Evolutionary conservation across 2,329 filamentous ascomycete genomes (phyloP).

Genomic region (Cladosporium sp.): DNA sequence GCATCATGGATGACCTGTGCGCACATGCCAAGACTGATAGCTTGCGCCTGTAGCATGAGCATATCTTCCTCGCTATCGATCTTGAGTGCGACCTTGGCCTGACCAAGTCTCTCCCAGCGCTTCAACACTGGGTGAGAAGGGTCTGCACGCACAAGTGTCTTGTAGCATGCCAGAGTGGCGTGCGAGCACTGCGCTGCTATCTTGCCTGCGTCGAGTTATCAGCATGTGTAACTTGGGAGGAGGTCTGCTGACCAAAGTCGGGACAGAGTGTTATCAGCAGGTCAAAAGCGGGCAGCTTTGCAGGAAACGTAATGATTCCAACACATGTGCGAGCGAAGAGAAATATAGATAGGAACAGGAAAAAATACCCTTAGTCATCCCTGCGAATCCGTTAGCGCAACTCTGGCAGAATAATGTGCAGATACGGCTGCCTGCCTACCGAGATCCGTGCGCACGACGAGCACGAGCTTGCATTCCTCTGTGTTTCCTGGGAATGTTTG

Average conservation of each 20-base stretch:
- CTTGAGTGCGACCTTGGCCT: constrained; percentile 92
- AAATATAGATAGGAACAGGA: constrained; percentile 13
- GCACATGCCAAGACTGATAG: constrained; percentile 76
- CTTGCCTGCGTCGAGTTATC: constrained; percentile 61
- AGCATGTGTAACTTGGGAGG: constrained; percentile 13
- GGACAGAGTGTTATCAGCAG: constrained; percentile 10
- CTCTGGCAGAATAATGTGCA: not conserved
- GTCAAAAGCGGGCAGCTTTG: constrained; percentile 12
- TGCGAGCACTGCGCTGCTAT: constrained; percentile 94
- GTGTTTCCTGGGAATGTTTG: constrained; percentile 45
- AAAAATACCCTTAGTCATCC: constrained; percentile 82
- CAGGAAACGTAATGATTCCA: constrained; percentile 5
- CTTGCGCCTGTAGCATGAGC: constrained; percentile 72
- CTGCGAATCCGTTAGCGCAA: constrained; percentile 1
- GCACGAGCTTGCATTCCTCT: constrained; percentile 90
- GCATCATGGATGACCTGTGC: constrained; percentile 91
- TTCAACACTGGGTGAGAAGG: constrained; percentile 62
- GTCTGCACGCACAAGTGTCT: constrained; percentile 60
- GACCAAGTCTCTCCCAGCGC: constrained; percentile 81
- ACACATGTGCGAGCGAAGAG: not conserved
- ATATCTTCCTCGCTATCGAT: constrained; percentile 77
- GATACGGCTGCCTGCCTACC: constrained; percentile 40
- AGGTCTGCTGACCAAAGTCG: constrained; percentile 3
- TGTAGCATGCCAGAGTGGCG: constrained; percentile 97
- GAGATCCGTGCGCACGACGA: constrained; percentile 88